These are phyloP conservation scores for Lactarius pseudohatsudake DNA, from an alignment of 768 basidiomycete genomes.

Conservation along the genomic window DNA sequence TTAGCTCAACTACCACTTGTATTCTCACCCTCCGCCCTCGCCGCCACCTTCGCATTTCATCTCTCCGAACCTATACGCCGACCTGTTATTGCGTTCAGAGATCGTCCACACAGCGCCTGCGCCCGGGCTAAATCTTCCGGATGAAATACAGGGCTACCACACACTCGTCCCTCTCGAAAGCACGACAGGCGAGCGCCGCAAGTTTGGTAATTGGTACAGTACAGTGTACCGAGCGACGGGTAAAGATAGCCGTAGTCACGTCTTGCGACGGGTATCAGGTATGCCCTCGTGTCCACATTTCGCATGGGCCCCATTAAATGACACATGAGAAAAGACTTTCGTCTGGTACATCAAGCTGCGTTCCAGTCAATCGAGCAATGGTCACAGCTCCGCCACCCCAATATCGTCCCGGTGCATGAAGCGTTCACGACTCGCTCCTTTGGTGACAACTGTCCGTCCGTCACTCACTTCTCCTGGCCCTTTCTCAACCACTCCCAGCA, in stretches of 20 bases:
- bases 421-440: slow-evolving; percentile 96
- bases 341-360: slow-evolving; percentile 76
- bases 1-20: slow-evolving; percentile 92
- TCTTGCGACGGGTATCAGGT: slow-evolving; percentile 88
- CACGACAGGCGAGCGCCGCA: slow-evolving; percentile 57
- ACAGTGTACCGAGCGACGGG: slow-evolving; percentile 82
- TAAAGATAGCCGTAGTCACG: slow-evolving; percentile 75
- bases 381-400: slow-evolving; percentile 82
- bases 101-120: slow-evolving; percentile 39
- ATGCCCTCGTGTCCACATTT: slow-evolving; percentile 32
- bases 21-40: slow-evolving; percentile 67
- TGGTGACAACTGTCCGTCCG: slow-evolving; percentile 78
- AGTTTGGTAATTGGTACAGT: slow-evolving; percentile 80
- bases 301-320: background rate
- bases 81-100: slow-evolving; percentile 53
- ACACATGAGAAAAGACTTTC: slow-evolving; percentile 58
- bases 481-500: slow-evolving; percentile 46
- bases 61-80: slow-evolving; percentile 71
- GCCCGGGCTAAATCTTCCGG: slow-evolving; percentile 63
- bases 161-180: slow-evolving; percentile 78
- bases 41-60: slow-evolving; percentile 73
- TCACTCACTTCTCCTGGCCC: slow-evolving; percentile 22
- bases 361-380: slow-evolving; percentile 84
- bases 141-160: slow-evolving; percentile 90
- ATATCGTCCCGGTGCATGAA: slow-evolving; percentile 78